These are phyloP conservation scores for Ziziphus jujuba DNA, from an alignment of 306 rosid genomes.

Conservation along the genomic window DNA sequence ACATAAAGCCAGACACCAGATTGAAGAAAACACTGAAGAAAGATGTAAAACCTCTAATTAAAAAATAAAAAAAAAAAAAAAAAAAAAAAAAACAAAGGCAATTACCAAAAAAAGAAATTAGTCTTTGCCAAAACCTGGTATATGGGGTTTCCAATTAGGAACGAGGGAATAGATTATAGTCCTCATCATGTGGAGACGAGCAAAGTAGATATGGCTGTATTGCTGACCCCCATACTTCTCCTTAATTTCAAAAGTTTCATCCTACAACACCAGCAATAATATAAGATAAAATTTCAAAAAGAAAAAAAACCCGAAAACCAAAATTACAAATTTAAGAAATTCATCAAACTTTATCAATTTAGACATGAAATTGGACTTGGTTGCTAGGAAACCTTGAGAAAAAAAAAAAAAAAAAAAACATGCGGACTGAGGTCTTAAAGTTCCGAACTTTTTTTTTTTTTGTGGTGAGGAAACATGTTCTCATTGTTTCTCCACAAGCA, in stretches of 20 bases:
- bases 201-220: conserved; percentile 86
- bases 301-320: too few relatives aligned
- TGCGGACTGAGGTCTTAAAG: conserved; percentile 3
- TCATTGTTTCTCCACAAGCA: conserved; percentile 18
- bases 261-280: conserved; percentile 38
- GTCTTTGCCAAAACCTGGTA: conserved; percentile 49
- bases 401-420: background rate
- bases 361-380: background rate
- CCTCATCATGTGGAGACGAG: conserved; percentile 83
- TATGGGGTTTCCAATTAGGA: conserved; percentile 67
- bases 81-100: background rate
- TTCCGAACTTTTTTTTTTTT: background rate
- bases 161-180: conserved; percentile 69
- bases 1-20: conserved; percentile 6
- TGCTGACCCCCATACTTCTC: conserved; percentile 79
- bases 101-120: background rate
- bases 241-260: conserved; percentile 58
- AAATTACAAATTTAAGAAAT: background rate
- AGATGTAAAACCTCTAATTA: background rate
- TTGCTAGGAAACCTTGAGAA: background rate
- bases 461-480: background rate
- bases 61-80: background rate
- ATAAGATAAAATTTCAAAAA: background rate
- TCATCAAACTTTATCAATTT: background rate
- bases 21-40: background rate